These are phyloP conservation scores for Plenodomus tracheiphilus DNA, from an alignment of 2,329 filamentous ascomycete genomes.

Conservation along the genomic window DNA sequence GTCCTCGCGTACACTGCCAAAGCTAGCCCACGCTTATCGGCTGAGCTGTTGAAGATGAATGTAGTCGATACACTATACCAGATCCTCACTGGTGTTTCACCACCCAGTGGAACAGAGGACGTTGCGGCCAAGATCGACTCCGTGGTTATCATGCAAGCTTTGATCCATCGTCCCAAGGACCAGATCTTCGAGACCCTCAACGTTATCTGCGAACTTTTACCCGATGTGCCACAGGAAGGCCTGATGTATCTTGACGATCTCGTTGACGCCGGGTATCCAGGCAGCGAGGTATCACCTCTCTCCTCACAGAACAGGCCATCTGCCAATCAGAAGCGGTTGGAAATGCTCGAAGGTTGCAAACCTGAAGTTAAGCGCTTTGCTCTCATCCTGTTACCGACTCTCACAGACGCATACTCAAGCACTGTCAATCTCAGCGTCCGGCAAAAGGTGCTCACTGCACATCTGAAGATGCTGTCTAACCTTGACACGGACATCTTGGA, in stretches of 20 bases:
- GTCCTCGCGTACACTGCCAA: constrained; percentile 89
- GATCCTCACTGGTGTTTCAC: constrained; percentile 93
- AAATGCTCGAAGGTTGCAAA: constrained; percentile 80
- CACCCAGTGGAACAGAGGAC: constrained; percentile 76
- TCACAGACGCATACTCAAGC: constrained; percentile 96
- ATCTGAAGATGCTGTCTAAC: constrained; percentile 96
- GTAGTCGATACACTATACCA: constrained; percentile 97
- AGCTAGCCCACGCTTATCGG: constrained; percentile 82
- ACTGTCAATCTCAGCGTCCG: constrained; percentile 94
- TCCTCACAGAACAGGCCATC: constrained; percentile 56
- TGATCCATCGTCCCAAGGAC: constrained; percentile 92
- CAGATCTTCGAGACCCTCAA: constrained; percentile 97
- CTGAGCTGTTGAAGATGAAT: constrained; percentile 92
- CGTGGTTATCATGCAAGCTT: constrained; percentile 96
- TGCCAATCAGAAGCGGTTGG: constrained; percentile 78
- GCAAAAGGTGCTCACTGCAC: constrained; percentile 92
- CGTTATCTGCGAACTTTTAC: constrained; percentile 92
- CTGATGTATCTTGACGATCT: constrained; percentile 57
- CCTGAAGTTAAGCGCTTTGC: constrained; percentile 88
- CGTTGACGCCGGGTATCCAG: constrained; percentile 54
- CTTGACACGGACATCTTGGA: constrained; percentile 82
- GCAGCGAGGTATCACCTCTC: constrained; percentile 49
- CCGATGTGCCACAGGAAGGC: constrained; percentile 66
- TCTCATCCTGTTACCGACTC: constrained; percentile 86
- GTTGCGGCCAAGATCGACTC: constrained; percentile 88